These are phyloP conservation scores for Coccomyxa sp. DNA, from an alignment of 139 green algal genomes.

Conservation along the genomic window DNA sequence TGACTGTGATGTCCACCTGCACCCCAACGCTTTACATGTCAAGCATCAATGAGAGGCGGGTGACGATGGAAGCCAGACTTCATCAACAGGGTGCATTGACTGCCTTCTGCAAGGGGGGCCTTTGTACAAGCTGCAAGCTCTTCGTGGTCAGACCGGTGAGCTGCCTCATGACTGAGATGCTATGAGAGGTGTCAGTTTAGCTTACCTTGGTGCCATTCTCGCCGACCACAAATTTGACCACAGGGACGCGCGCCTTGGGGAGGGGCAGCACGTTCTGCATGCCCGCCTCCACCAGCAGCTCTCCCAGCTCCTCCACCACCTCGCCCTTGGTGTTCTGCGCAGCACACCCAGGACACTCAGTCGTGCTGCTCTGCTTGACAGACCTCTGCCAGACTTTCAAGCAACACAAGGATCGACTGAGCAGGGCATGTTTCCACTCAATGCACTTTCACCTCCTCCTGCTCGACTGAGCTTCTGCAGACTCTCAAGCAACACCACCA, in stretches of 20 bases:
- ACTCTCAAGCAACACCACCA: too few species aligned
- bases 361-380: not conserved
- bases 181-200: too few species aligned
- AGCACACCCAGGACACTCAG: not conserved
- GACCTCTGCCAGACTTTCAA: too few species aligned
- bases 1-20: constrained; percentile 74
- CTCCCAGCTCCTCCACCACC: constrained; percentile 50
- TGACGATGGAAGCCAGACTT: not conserved
- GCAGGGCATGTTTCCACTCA: too few species aligned
- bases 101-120: not conserved
- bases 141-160: not conserved
- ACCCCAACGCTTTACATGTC: not conserved
- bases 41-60: not conserved
- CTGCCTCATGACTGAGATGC: not conserved
- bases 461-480: too few species aligned
- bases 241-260: constrained; percentile 74
- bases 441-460: too few species aligned
- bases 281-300: constrained; percentile 45
- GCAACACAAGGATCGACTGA: too few species aligned
- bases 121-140: too few species aligned
- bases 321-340: constrained; percentile 37
- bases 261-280: constrained; percentile 61
- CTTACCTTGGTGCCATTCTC: constrained; percentile 36
- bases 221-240: constrained; percentile 76
- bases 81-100: too few species aligned